Evolutionary conservation across 2,329 filamentous ascomycete species (phyloP), one percentile per base, ranked within the genome.

Genomic region (Orbilia oligospora): DNA sequence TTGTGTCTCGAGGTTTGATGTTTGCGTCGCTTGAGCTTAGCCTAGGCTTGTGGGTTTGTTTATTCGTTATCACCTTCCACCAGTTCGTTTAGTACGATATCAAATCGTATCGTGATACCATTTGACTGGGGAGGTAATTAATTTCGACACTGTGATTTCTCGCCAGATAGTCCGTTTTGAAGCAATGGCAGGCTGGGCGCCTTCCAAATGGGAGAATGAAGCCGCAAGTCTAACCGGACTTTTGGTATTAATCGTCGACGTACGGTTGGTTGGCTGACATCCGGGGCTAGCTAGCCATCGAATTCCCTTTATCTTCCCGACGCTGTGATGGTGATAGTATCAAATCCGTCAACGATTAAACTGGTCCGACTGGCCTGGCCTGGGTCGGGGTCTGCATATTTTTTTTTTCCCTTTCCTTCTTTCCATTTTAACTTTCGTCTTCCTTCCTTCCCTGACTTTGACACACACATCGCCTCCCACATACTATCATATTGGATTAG

Each of bases 141-240:
- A 61, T 56, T 18, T 61, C 49, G 24, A 68, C 36, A n/a, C 41
- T n/a, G 5, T 30, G 30, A 27, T 55, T 69, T 76, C 71, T 68
- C 71, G 55, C 55, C 64, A 51, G 49, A 67, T 61, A 48, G 44
- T 46, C 68, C 27, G 38, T 61, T 78, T 55, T 48, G 55, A 65
- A 61, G 53, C 53, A 41, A 71, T 30, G 22, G 53, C 58, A 56
- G 38, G 16, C 44, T 65, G 9, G 44, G 64, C 53, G 68, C 63
- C 63, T 78, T 51, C 68, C 68, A 27, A 41, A 71, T 65, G 36
- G 51, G 68, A 71, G 71, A 66, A 61, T 53, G 51, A 71, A 61
- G 61, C 49, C 49, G 73, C 67, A 55, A 68, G 71, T 49, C 71
- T 55, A 71, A 55, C 69, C 46, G 53, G n/a, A 71, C 22, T 10